Evolutionary conservation across 2,329 filamentous ascomycete genomes (phyloP), one percentile per base, ranked within the genome.

Genomic region (Pezicula radicicola): DNA sequence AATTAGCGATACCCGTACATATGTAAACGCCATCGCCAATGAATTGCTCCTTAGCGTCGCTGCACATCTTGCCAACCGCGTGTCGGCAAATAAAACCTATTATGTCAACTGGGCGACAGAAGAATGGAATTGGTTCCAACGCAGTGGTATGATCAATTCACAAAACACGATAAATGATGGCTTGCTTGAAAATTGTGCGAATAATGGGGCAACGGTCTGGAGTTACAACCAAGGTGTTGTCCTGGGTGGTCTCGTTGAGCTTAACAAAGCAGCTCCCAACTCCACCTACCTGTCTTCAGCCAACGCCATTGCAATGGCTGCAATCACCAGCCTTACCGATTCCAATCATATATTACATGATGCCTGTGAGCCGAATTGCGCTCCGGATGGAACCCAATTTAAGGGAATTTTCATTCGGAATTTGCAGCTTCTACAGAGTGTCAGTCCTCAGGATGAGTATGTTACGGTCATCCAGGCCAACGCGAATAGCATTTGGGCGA

Each of bases 361-460:
- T 51, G 56, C 64, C 6, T 84, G 81, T 58, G 81, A 84, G 59
- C 61, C 62, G 0, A 74, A 75, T 4, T 66, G 63, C 33, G 63
- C 62, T 3, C 68, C 63, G n/a, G 79, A 84, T 55, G 80, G 75
- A 1, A 73, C 79, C 27, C 83, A 88, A 60, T 91, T 91, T 75
- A 91, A 91, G 68, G 87, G 87, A 3, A 74, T 89, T 33, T 89
- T 89, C 59, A 75, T 83, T 45, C 77, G 85, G 25, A 88, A 89
- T 63, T 68, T 90, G 15, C 74, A 75, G 42, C 74, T 78, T 46
- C 68, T 90, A 21, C 63, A 65, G 13, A 49, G 47, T 1, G 78
- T 69, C 3, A 75, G 75, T 2, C 78, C 80, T 0, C 69, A 79
- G 25, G 64, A 72, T 3, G 63, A 64, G 4, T 85, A 83, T 61